Evolutionary conservation across 352 stramenopile genomes (phyloP).

Genomic region (Globisporangium canariense): DNA sequence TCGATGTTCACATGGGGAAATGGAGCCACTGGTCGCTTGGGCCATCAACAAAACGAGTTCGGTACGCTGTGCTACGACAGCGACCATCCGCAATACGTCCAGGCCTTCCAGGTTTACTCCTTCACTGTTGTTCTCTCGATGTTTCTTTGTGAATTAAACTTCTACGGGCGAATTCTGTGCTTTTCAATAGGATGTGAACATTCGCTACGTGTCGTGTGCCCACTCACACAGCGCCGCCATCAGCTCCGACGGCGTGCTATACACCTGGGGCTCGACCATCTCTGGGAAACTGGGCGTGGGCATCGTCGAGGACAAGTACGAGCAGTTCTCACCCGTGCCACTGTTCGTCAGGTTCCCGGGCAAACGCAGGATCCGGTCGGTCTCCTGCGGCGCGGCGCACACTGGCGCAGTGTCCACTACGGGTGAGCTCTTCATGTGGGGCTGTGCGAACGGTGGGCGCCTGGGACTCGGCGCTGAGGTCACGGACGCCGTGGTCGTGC

Average conservation of each 20-base stretch:
- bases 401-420: constrained; percentile 62
- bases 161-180: neutral
- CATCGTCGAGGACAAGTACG: constrained; percentile 67
- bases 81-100: constrained; percentile 52
- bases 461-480: constrained; percentile 82
- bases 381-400: constrained; percentile 89
- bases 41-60: constrained; percentile 48
- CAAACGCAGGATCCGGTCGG: constrained; percentile 51
- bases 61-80: constrained; percentile 62
- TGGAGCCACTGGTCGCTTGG: constrained; percentile 78
- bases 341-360: constrained; percentile 67
- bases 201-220: constrained; percentile 59
- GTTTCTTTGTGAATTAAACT: constrained; percentile 5
- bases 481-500: constrained; percentile 62
- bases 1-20: constrained; percentile 91
- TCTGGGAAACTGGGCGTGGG: constrained; percentile 89
- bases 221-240: constrained; percentile 89
- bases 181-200: constrained; percentile 29
- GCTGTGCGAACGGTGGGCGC: constrained; percentile 89
- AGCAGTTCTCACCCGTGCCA: constrained; percentile 76
- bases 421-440: constrained; percentile 87
- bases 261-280: constrained; percentile 84
- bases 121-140: neutral
- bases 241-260: constrained; percentile 68
- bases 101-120: constrained; percentile 39